Evolutionary conservation across 1,284 basidiomycete genomes (phyloP).

Genomic region (Cryptococcus depauperatus): DNA sequence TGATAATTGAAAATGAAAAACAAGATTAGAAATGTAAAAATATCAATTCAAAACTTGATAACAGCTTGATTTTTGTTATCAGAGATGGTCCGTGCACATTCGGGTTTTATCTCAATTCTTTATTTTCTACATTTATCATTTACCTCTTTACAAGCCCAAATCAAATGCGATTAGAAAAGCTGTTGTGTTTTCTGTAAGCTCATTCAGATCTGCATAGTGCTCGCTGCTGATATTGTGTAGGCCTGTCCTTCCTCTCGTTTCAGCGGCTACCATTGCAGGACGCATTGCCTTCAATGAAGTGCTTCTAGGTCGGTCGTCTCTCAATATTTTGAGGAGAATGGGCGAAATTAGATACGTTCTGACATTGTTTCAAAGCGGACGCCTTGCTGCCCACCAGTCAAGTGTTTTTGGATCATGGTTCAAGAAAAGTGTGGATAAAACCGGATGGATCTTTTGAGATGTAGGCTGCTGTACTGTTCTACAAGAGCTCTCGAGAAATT

Average conservation of each 20-base stretch:
- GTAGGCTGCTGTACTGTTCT: constrained; percentile 13
- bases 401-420: constrained; percentile 28
- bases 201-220: background rate
- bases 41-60: background rate
- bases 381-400: constrained; percentile 20
- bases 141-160: background rate
- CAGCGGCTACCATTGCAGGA: constrained; percentile 9
- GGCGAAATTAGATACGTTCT: background rate
- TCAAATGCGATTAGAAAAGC: background rate
- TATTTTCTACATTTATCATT: background rate
- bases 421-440: constrained; percentile 19
- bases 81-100: background rate
- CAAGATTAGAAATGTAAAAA: background rate
- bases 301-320: too few species aligned
- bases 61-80: background rate
- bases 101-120: background rate
- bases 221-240: background rate
- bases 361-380: background rate
- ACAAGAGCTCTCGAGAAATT: background rate
- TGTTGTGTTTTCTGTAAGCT: background rate
- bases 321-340: constrained; percentile 1
- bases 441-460: constrained; percentile 34
- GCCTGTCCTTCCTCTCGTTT: constrained; percentile 7
- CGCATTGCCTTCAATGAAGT: constrained; percentile 11
- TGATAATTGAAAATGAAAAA: background rate